These are phyloP conservation scores for Blastobotrys petasosporus DNA, from an alignment of 1,139 yeast genomes.

Conservation along the genomic window DNA sequence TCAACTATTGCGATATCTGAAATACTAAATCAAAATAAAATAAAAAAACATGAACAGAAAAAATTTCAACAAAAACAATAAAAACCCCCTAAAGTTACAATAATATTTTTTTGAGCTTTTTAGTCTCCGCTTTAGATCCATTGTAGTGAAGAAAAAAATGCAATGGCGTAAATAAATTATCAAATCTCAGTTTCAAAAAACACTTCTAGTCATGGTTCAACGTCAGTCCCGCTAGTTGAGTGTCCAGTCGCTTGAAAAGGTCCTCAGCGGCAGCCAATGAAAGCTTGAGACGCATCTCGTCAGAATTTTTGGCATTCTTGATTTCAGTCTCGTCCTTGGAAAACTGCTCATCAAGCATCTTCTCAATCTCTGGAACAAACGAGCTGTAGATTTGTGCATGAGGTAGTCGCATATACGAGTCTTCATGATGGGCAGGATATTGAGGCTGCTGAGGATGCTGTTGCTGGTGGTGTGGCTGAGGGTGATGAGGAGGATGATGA, in stretches of 20 bases:
- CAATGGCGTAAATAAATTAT: too few relatives aligned
- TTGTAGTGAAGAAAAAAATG: too few relatives aligned
- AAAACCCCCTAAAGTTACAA: slow-evolving; percentile 9
- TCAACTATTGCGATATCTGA: too few relatives aligned
- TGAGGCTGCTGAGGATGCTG: slow-evolving; percentile 8
- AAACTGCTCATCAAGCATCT: slow-evolving; percentile 19
- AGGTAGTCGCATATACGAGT: slow-evolving; percentile 15
- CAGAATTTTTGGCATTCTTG: slow-evolving; percentile 8
- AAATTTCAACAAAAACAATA: neutral
- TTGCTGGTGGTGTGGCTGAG: slow-evolving; percentile 1
- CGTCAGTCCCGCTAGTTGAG: slow-evolving; percentile 17
- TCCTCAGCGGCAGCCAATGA: slow-evolving; percentile 28
- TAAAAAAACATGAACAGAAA: neutral
- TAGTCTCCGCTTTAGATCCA: too few relatives aligned
- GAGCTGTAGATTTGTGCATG: slow-evolving; percentile 25
- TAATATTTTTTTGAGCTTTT: slow-evolving; percentile 1
- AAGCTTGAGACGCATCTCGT: slow-evolving; percentile 13
- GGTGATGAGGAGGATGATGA: neutral
- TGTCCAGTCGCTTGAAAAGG: slow-evolving; percentile 25
- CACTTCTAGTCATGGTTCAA: too few relatives aligned
- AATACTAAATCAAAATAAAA: too few relatives aligned
- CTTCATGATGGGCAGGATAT: slow-evolving; percentile 1
- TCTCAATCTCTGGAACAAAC: slow-evolving; percentile 26
- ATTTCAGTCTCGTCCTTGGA: slow-evolving; percentile 7
- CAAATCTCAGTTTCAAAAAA: too few relatives aligned